Evolutionary conservation across 1,139 yeast species (phyloP), one percentile per base, ranked within the genome.

Genomic region (Yamadazyma diospyri): DNA sequence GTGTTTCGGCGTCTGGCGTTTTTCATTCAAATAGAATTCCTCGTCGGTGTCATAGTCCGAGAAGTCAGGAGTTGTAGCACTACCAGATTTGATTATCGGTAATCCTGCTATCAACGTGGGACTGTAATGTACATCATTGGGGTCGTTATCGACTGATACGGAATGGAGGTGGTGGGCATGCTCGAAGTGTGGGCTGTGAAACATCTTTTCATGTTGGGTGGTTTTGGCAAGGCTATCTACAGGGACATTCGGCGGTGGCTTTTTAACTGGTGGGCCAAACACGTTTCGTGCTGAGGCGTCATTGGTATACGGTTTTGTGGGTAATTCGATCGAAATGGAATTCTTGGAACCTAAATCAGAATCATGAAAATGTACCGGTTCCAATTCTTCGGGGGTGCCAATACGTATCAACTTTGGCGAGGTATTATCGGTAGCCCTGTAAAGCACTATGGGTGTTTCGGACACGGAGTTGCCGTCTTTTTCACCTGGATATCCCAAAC

Each of bases 211-310:
- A 25, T 45, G 49, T 13, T 32, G 33, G n/a, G 23, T 32, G 6
- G 16, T 11, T 27, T 36, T 43, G 1, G 6, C 16, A 4, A 43
- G 20, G 3, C 40, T 34, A 22, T 45, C 45, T 13, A 30, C 35
- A 2, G 49, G 46, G 5, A 42, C 40, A 12, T 28, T 26, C 6
- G 49, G 48, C 7, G 49, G 49, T 17, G 48, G 47, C 30, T 45
- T 35, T 33, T 46, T 42, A 3, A 34, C 26, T 6, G 12, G 27
- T 6, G 29, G 23, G 5, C 35, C 29, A 25, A 20, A 25, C 4
- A 19, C n/a, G 13, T 30, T 5, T 18, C 12, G 7, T 7, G 13
- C 6, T n/a, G n/a, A 15, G 21, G 20, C 15, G 4, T 23, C 32
- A 20, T 24, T 23, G 12, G 23, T 16, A 20, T 16, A 21, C 4